Base-by-base conservation (phyloP, 257 asterid species). In the Paraleonurus japonicus region DNA sequence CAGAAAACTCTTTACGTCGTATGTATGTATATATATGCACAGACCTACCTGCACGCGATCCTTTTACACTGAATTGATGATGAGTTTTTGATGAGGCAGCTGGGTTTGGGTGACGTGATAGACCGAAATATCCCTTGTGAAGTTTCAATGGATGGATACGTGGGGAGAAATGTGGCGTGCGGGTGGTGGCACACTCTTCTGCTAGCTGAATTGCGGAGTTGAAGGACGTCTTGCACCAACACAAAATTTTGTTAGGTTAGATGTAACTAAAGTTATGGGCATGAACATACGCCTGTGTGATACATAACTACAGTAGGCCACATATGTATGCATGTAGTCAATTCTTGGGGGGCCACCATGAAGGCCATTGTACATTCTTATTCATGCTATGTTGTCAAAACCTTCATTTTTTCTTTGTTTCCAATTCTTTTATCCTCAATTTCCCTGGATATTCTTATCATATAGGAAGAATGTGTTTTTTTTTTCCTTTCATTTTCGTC, bases 111-210 rank as follows among this genome's bases (percentile, higher is more conserved):
- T 1, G 98, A 94, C n/a, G 95, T 85, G 78, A 83, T 89, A 24
- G 98, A 94, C 58, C 96, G 96, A 5, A 91, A 89, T 58, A 80
- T 75, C n/a, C 96, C 99, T 19, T 79, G 82, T 19, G 73, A 89
- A 80, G 92, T 89, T 37, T 4, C 82, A 35, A 35, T 85, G 7
- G 98, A 88, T 4, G 96, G 89, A 39, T 80, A 73, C 26, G 55
- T 61, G 2, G 83, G 90, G 0, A 89, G 72, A 82, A 86, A 84
- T 4, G 93, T 91, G 59, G 91, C 93, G 4, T 94, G 98, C 65
- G 99, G 99, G n/a, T 94, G 99, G 97, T 94, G 99, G 99, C 99
- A 94, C 83, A 94, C 99, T 27, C 96, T 94, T 75, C 74, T 92
- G 72, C 83, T 94, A 58, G 90, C 90, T 2, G 96, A 82, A 65